phyloP scores from a whole-genome alignment of 192 early-diverging fungal species.

The Coemansia sp. region DNA sequence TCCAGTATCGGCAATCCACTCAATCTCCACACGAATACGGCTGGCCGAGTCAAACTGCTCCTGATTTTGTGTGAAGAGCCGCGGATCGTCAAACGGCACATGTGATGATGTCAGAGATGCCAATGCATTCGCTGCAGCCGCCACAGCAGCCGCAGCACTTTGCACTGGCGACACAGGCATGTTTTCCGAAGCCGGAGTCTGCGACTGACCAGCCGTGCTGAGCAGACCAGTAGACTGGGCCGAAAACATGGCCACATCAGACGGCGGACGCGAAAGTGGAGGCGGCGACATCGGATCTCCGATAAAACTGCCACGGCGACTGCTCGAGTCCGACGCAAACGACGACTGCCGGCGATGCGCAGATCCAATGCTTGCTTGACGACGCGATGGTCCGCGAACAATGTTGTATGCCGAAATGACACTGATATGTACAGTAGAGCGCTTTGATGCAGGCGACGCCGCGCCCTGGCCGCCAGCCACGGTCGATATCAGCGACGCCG shows the following conservation, averaged over 20 bases:
- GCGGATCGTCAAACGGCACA: slow-evolving; percentile 11
- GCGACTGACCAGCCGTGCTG: background rate
- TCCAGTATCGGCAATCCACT: slow-evolving; percentile 34
- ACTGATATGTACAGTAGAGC: slow-evolving; percentile 44
- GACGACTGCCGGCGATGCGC: slow-evolving; percentile 18
- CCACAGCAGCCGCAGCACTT: slow-evolving; percentile 33
- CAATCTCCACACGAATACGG: slow-evolving; percentile 42
- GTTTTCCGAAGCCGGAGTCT: background rate
- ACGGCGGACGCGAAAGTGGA: slow-evolving; percentile 34
- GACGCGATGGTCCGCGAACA: slow-evolving; percentile 3
- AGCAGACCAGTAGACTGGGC: background rate
- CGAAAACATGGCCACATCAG: slow-evolving; percentile 48
- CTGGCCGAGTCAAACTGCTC: slow-evolving; percentile 9
- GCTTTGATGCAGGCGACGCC: slow-evolving; percentile 3
- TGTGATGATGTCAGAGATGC: slow-evolving; percentile 8
- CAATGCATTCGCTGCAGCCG: slow-evolving; percentile 22
- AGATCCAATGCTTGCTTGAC: slow-evolving; percentile 3
- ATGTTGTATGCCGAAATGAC: slow-evolving; percentile 39
- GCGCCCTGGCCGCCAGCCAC: slow-evolving; percentile 8
- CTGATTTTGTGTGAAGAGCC: background rate
- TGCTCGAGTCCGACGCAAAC: slow-evolving; percentile 21
- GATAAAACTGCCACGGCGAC: slow-evolving; percentile 5
- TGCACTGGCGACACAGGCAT: slow-evolving; percentile 19
- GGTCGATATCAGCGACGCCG: background rate
- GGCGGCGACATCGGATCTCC: slow-evolving; percentile 14